Base-by-base conservation (phyloP, 805 yeast genomes). In the Yamadazyma ubonensis region DNA sequence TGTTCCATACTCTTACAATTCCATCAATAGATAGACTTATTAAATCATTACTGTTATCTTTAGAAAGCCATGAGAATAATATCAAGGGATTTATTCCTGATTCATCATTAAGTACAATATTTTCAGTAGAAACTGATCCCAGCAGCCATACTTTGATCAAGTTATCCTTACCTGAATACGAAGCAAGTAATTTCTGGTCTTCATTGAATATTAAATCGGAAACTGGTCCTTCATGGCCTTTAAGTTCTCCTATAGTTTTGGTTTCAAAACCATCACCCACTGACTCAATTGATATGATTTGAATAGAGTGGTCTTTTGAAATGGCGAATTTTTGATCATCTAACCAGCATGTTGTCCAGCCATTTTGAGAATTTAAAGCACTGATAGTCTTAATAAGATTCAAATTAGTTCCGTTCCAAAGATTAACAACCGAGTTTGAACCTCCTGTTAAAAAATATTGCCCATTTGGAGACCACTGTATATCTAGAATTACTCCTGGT, bases 61-160 rank as follows among this genome's bases (percentile, higher is more conserved):
- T 17, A 18, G 38, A 11, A 39, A 82, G 38, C 95, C 95, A 79
- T 33, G 68, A 54, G 6, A 81, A 66, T 14, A 18, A 66, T 71
- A 2, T 79, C 65, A 6, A 81, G 67, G 19, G 86, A 78, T 41
- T 79, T 75, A 1, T 77, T 66, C 54, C 83, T 88, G 20, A 43
- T 2, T 34, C 30, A 23, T 39, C 43, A 9, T 9, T 11, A 6
- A 36, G 29, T 15, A 38, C 28, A 2, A 23, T 20, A 5, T 34
- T 19, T 9, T 41, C 43, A 14, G 78, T 73, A 43, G 76, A 76
- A 17, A 76, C 62, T 22, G 79, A 75, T 19, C 73, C 73, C 26
- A 88, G 83, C 52, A 73, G 76, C 96, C 96, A 90, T 15, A 88
- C 67, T 49, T 86, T 75, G 6, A 89, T 71, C 0, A 75, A 67